These are phyloP conservation scores for Fusarium palustre DNA, from an alignment of 2,329 filamentous ascomycete genomes.

Conservation along the genomic window DNA sequence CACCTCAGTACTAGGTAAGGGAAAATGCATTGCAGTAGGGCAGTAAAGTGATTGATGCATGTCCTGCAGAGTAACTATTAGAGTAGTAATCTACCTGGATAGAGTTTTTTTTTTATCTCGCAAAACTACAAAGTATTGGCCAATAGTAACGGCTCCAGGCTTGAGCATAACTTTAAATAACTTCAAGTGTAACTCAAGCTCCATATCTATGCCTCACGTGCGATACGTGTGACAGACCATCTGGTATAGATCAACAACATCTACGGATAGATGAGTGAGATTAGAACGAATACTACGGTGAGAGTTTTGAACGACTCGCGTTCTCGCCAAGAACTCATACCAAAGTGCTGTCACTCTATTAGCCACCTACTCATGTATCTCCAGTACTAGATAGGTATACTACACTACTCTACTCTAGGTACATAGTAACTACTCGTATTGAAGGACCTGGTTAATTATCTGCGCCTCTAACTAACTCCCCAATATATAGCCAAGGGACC, in stretches of 20 bases:
- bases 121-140: not conserved
- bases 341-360: not conserved
- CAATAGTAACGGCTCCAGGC: conserved; percentile 13
- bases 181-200: conserved; percentile 15
- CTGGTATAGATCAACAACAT: conserved; percentile 6
- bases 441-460: not conserved
- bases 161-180: conserved; percentile 1
- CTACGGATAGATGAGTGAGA: not conserved
- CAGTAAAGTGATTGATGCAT: not conserved
- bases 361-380: not conserved
- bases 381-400: not conserved
- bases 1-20: not conserved
- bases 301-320: conserved; percentile 17
- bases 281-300: conserved; percentile 21
- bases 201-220: conserved; percentile 15
- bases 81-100: conserved; percentile 1
- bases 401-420: not conserved
- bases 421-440: not conserved
- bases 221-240: not conserved
- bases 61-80: not conserved
- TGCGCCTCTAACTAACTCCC: not conserved
- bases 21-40: not conserved
- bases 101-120: conserved; percentile 12
- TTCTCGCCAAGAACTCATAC: not conserved
- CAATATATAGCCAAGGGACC: conserved; percentile 13